These are phyloP conservation scores for Boechera stricta DNA, from an alignment of 345 rosid species.

Conservation along the genomic window DNA sequence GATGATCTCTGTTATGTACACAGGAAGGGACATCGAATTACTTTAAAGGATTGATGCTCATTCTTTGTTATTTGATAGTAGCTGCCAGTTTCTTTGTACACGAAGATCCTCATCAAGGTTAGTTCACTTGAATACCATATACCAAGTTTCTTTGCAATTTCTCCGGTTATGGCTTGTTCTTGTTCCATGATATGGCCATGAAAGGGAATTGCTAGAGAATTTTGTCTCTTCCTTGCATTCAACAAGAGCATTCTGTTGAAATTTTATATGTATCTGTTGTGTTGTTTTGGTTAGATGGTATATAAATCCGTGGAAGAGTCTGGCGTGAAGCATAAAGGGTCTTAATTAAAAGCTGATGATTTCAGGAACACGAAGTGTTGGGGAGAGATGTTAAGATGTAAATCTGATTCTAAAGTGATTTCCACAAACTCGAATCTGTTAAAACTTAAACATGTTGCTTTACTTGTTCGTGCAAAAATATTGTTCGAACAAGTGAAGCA, in stretches of 20 bases:
- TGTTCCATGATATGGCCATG: background rate
- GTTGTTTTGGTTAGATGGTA: slow-evolving; percentile 36
- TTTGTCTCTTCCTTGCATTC: background rate
- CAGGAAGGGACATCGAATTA: slow-evolving; percentile 92
- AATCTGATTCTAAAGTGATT: slow-evolving; percentile 33
- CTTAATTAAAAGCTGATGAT: slow-evolving; percentile 34
- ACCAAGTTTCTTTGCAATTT: background rate
- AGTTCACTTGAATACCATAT: slow-evolving; percentile 9
- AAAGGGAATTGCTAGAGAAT: background rate
- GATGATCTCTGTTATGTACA: slow-evolving; percentile 28
- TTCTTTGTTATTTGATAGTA: slow-evolving; percentile 80
- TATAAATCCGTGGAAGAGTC: slow-evolving; percentile 30
- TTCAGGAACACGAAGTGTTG: slow-evolving; percentile 38
- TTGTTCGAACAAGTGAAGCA: slow-evolving; percentile 35
- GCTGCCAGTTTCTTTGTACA: slow-evolving; percentile 92
- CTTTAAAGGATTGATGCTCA: slow-evolving; percentile 86
- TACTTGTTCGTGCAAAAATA: slow-evolving; percentile 18
- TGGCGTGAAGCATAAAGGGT: slow-evolving; percentile 43
- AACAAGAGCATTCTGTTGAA: background rate
- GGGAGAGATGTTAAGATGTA: slow-evolving; percentile 36
- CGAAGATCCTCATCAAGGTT: slow-evolving; percentile 56
- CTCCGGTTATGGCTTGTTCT: background rate
- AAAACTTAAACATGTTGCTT: background rate
- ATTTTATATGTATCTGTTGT: background rate
- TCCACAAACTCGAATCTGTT: slow-evolving; percentile 30